Evolutionary conservation across 345 rosid species (phyloP), one percentile per base, ranked within the genome.

Genomic region (Eucalyptus cloeziana): DNA sequence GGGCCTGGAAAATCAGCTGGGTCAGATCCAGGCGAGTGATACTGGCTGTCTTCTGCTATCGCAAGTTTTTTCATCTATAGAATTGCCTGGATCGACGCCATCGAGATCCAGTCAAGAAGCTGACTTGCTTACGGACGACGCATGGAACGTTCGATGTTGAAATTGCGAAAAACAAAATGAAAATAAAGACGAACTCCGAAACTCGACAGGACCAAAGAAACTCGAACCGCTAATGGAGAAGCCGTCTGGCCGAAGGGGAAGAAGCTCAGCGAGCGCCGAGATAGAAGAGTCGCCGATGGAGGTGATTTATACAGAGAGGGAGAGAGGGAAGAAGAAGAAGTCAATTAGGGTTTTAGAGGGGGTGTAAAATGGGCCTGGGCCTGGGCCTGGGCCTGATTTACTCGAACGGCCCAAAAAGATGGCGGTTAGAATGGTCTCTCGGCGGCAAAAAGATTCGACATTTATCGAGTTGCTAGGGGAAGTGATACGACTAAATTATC

Each of bases 1-100:
- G 90, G 90, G 90, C 90, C 90, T 43, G 88, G 58, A 86, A 8
- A 86, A 89, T 89, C 88, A 89, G 64, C 37, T 13, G 24, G 56
- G 86, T 89, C 90, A 89, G 88, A 86, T 89, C 81, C 90, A 89
- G 90, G 90, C 90, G 90, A 89, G 90, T 89, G 90, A n/a, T 67
- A 64, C 90, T 69, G 90, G 89, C 24, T 31, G 21, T 86, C 58
- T 67, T 37, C 44, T 60, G 88, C 56, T 86, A 13, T 89, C 60
- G 90, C 90, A 89, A 89, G 88, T 49, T 86, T 85, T 86, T 47
- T 27, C 54, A 22, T 69, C 27, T 24, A 24, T 22, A 37, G 3
- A 43, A 86, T 89, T 86, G 87, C 58, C 62, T 69, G 87, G 90
- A 86, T 54, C 85, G 88, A 47, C 67, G 31, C 37, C 27, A 62